Base-by-base conservation (phyloP, 2,329 filamentous ascomycete species). In the Lachnellula arida region DNA sequence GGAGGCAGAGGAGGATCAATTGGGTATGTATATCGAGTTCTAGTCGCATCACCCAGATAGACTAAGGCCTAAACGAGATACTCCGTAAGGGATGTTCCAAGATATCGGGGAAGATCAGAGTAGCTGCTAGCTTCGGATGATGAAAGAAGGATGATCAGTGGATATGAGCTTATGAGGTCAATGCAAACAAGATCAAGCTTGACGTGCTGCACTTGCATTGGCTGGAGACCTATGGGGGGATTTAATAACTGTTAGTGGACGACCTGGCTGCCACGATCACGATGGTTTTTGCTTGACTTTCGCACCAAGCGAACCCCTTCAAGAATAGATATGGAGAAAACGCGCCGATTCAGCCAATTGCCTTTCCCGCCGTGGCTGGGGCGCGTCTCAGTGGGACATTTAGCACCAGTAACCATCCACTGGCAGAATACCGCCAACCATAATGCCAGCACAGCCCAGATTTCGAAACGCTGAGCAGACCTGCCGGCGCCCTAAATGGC, bases 151-250 rank as follows among this genome's bases (percentile, higher is more conserved):
- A 42, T 25, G n/a, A 48, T 37, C 43, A 50, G 14, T 43, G 39
- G 49, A 55, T 53, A 44, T 49, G 4, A 44, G 46, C 32, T 52
- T 19, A 9, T 19, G 8, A 58, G 54, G 50, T 59, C 57, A 59
- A 59, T 54, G 54, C 55, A 49, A 52, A 49, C 22, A 52, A 50
- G 39, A 19, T 42, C n/a, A 34, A 44, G 43, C 37, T 28, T 35
- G 40, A 55, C 49, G 23, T 56, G 51, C 48, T 28, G 43, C 47
- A 46, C 44, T 52, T 51, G 46, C 39, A 55, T 55, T 57, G 57
- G 54, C 46, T 55, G 39, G 32, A 34, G 22, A 32, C 9, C 2
- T 2, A 2, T 32, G 28, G 28, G 28, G 28, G 28, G 28, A 32
- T 32, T 32, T 4, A 19, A 19, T 19, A 19, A 19, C 19, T 19